Base-by-base conservation (phyloP, 2,329 filamentous ascomycete genomes). In the Talaromyces sp. region DNA sequence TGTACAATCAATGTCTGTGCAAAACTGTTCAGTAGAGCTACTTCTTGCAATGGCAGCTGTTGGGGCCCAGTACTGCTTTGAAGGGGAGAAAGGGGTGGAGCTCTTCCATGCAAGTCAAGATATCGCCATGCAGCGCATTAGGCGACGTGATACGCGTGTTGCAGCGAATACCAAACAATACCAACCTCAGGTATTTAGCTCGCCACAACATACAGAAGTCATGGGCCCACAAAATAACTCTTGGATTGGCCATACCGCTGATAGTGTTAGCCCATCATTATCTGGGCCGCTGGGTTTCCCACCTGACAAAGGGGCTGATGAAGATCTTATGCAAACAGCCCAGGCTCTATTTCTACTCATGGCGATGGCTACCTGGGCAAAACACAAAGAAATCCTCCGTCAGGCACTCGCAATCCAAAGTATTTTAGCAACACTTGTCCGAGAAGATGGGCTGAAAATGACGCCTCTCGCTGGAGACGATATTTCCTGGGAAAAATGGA, bases 321-420 rank as follows among this genome's bases (percentile, higher is more conserved):
- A 64, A 59, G 62, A 66, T 29, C 43, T 65, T 17, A 66, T 65
- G 59, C 64, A 67, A 54, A 65, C 64, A 8, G 65, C 64, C 11
- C 66, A 66, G 53, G 62, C 65, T 10, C 54, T 67, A 21, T 60
- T 67, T 2, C 60, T 66, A 8, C 62, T 67, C 24, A 66, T 67
- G 61, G 66, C 65, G n/a, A 65, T 67, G 56, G 54, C 63, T 53
- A 65, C 65, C 5, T 70, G 68, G 68, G 64, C 62, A 24, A 69
- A 68, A 53, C 63, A 66, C 48, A 60, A 63, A 12, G 60, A 61
- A 19, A 67, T 68, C 29, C 64, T 66, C 6, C 62, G 65, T 10
- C 66, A 68, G 52, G 67, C 67, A 2, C 63, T 69, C 12, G 63
- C 63, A 12, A 65, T 69, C 8, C 68, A 68, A 48, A 68, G 64